phyloP scores from a whole-genome alignment of 2,329 filamentous ascomycete genomes.

The Colletotrichum sp. region DNA sequence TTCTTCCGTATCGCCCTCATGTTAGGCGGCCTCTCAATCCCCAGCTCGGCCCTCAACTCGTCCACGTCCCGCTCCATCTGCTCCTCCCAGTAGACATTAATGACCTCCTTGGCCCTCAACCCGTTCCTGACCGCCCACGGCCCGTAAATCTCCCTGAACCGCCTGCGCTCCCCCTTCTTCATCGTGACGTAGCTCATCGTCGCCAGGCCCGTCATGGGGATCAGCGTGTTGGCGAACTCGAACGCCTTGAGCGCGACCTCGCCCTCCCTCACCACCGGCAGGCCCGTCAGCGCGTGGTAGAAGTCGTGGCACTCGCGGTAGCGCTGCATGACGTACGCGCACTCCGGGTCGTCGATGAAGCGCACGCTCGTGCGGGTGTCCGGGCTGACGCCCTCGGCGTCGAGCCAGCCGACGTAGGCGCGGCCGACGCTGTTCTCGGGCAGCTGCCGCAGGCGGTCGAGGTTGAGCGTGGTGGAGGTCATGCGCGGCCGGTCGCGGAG shows the following conservation, averaged over 20 bases:
- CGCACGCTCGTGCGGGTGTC: slow-evolving; percentile 84
- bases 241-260: slow-evolving; percentile 98
- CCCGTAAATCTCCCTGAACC: slow-evolving; percentile 78
- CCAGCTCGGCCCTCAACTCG: slow-evolving; percentile 74
- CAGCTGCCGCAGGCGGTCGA: slow-evolving; percentile 74
- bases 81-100: slow-evolving; percentile 99
- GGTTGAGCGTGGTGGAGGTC: slow-evolving; percentile 72
- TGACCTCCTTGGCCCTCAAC: slow-evolving; percentile 75
- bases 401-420: slow-evolving; percentile 89
- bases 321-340: slow-evolving; percentile 97
- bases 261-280: slow-evolving; percentile 92
- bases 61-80: slow-evolving; percentile 83
- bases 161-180: slow-evolving; percentile 78
- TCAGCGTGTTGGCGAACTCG: slow-evolving; percentile 91
- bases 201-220: slow-evolving; percentile 94
- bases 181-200: slow-evolving; percentile 85
- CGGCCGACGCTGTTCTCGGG: slow-evolving; percentile 78
- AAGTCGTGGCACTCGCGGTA: slow-evolving; percentile 98
- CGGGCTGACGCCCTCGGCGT: slow-evolving; percentile 89
- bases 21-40: slow-evolving; percentile 89
- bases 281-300: slow-evolving; percentile 90
- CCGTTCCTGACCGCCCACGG: slow-evolving; percentile 94
- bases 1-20: slow-evolving; percentile 77
- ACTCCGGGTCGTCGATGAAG: slow-evolving; percentile 94
- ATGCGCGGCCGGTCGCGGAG: slow-evolving; percentile 89